Percentiles rank a stretch among this genome's conserved stretches.
Evolutionary conservation across 208 protist genomes (phyloP).

Genomic region (Leishmania martiniquensis): DNA sequence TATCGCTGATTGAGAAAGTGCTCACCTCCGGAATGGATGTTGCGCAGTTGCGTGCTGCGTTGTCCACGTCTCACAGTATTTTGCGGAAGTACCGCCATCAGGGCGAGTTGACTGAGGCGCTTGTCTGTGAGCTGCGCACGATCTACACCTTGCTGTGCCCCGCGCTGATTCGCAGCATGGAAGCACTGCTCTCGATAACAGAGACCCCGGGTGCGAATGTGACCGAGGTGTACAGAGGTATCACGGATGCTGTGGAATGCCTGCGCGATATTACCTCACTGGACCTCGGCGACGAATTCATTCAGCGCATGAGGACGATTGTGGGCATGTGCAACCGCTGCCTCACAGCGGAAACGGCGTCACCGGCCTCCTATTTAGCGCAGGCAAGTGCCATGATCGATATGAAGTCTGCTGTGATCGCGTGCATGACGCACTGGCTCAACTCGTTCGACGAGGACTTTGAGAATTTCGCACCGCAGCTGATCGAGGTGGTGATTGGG

Average conservation of each 20-base stretch:
- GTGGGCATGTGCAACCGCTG: constrained; percentile 63
- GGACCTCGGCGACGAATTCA: constrained; percentile 96
- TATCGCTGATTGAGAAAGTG: constrained; percentile 70
- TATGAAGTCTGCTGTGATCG: constrained; percentile 85
- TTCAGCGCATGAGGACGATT: constrained; percentile 79
- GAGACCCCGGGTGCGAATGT: constrained; percentile 23
- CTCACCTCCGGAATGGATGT: constrained; percentile 33
- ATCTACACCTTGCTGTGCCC: constrained; percentile 63
- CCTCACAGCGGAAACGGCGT: constrained; percentile 48
- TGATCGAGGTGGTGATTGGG: constrained; percentile 90
- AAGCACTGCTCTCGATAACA: constrained; percentile 19
- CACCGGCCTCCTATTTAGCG: constrained; percentile 4
- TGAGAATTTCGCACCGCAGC: constrained; percentile 77
- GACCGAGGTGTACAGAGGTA: constrained; percentile 42
- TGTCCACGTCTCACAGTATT: constrained; percentile 90
- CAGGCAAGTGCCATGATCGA: constrained; percentile 47
- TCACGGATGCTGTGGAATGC: constrained; percentile 72
- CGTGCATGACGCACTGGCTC: constrained; percentile 92
- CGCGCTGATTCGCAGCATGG: constrained; percentile 34
- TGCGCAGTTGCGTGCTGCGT: constrained; percentile 53
- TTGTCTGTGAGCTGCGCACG: constrained; percentile 62
- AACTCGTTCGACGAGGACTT: constrained; percentile 95
- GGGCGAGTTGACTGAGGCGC: constrained; percentile 55
- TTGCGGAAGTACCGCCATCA: constrained; percentile 88
- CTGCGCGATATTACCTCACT: constrained; percentile 85